A percentile compares a stretch with the other conserved stretches of the same genome.
These are phyloP conservation scores for Neltuma alba DNA, from an alignment of 306 rosid species.

Conservation along the genomic window DNA sequence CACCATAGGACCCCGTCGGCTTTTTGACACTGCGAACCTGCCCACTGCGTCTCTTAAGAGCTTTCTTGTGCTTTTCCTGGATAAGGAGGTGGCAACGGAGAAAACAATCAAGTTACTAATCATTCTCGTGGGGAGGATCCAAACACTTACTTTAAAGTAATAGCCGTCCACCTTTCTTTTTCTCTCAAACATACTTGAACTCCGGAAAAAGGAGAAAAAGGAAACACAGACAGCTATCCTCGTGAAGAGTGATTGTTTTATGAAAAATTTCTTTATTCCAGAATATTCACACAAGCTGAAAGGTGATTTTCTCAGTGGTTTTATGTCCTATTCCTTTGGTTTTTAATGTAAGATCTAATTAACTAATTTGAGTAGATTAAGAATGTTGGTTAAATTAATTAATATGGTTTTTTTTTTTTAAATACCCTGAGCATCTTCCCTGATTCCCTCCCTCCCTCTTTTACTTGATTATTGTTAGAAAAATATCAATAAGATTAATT, in stretches of 20 bases:
- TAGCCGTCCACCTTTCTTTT: background rate
- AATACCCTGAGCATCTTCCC: too few species aligned
- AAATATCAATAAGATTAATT: too few species aligned
- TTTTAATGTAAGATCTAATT: too few species aligned
- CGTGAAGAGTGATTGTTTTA: constrained; percentile 1
- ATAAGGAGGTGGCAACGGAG: constrained; percentile 27
- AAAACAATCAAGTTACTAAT: background rate
- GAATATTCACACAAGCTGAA: constrained; percentile 63
- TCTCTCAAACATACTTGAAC: background rate
- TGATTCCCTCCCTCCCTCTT: too few species aligned
- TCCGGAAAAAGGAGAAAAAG: background rate
- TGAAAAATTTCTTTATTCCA: background rate
- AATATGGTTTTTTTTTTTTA: too few species aligned
- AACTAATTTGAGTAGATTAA: too few species aligned
- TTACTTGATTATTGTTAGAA: too few species aligned
- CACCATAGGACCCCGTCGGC: constrained; percentile 66
- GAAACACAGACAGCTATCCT: too few species aligned
- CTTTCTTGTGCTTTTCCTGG: constrained; percentile 78
- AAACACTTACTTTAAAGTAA: background rate
- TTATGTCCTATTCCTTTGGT: too few species aligned
- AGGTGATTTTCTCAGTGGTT: constrained; percentile 71
- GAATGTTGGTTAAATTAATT: too few species aligned
- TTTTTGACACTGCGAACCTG: constrained; percentile 65
- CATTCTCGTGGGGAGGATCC: background rate
- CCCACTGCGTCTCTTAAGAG: constrained; percentile 61